A percentile compares a stretch with the other conserved stretches of the same genome.
Evolutionary conservation across 805 yeast species (phyloP).

Genomic region (Ogataea thermomethanolica): DNA sequence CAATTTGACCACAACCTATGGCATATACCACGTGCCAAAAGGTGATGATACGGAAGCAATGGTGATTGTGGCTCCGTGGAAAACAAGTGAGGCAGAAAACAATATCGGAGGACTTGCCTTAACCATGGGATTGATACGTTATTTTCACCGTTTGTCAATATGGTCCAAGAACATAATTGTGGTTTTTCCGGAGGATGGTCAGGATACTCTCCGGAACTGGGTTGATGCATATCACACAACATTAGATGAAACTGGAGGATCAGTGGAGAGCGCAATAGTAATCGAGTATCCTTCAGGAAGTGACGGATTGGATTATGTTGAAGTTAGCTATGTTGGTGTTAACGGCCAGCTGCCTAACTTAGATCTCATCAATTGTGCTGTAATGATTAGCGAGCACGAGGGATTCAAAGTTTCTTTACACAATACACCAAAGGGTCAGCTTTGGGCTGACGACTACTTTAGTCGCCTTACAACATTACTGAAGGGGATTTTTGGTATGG

Average conservation of each 20-base stretch:
- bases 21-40: conserved; percentile 84
- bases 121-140: conserved; percentile 69
- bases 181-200: conserved; percentile 74
- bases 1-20: conserved; percentile 47
- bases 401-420: conserved; percentile 68
- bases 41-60: conserved; percentile 97
- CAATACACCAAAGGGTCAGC: conserved; percentile 44
- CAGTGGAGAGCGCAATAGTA: conserved; percentile 86
- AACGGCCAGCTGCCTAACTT: conserved; percentile 96
- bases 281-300: conserved; percentile 63
- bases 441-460: conserved; percentile 46
- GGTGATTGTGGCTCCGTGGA: conserved; percentile 88
- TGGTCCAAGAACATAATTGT: conserved; percentile 95
- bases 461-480: conserved; percentile 56
- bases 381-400: conserved; percentile 71
- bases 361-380: conserved; percentile 81
- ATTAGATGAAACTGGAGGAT: conserved; percentile 85
- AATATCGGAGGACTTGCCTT: conserved; percentile 83
- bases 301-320: conserved; percentile 72
- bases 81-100: conserved; percentile 54
- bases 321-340: conserved; percentile 77
- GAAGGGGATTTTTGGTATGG: conserved; percentile 64
- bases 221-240: conserved; percentile 89
- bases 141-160: conserved; percentile 79
- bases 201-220: conserved; percentile 74